These are phyloP conservation scores for Eucalyptus melliodora DNA, from an alignment of 345 rosid species.

Conservation along the genomic window DNA sequence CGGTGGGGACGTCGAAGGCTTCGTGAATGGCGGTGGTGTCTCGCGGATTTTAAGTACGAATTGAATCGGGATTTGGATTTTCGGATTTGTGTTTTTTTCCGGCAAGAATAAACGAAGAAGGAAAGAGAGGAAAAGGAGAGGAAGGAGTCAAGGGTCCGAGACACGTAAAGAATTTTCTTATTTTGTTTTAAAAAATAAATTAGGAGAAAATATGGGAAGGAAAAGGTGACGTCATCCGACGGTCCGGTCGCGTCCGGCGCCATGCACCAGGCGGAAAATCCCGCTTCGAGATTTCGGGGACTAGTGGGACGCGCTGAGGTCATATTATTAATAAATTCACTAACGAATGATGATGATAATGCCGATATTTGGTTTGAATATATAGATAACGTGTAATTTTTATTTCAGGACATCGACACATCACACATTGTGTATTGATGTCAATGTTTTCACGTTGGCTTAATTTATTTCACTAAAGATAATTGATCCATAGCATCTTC, in stretches of 20 bases:
- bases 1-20: neutral
- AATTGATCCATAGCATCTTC: no score
- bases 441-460: no score
- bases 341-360: neutral
- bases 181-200: neutral
- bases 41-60: neutral
- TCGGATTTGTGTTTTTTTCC: neutral
- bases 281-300: neutral
- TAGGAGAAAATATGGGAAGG: rapidly evolving
- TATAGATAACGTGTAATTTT: neutral
- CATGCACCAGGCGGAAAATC: neutral
- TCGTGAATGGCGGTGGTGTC: neutral
- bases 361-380: neutral
- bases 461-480: no score
- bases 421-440: rapidly evolving
- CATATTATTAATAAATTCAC: neutral
- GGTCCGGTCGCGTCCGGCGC: neutral
- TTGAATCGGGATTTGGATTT: neutral
- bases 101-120: neutral
- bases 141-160: neutral
- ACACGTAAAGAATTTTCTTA: neutral
- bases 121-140: neutral
- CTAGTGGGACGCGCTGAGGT: neutral
- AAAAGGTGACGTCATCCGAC: neutral
- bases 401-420: neutral